These are phyloP conservation scores for Calonectria fujianensis DNA, from an alignment of 2,329 filamentous ascomycete genomes.

Conservation along the genomic window DNA sequence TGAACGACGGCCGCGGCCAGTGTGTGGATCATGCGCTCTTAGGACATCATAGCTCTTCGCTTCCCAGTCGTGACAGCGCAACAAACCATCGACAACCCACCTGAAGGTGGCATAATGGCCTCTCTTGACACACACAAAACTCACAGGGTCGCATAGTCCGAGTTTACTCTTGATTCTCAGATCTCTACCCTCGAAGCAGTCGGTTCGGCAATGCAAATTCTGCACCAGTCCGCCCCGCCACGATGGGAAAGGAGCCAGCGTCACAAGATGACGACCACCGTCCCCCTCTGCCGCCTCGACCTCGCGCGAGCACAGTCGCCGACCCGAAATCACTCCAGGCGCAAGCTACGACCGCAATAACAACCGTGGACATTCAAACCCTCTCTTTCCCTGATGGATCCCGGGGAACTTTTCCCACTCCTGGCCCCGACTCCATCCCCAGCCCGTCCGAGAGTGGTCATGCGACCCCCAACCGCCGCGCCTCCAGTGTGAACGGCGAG, in stretches of 20 bases:
- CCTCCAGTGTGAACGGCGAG: slow-evolving; percentile 65
- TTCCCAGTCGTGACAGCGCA: slow-evolving; percentile 27
- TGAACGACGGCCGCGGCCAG: slow-evolving; percentile 14
- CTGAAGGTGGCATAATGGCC: slow-evolving; percentile 59
- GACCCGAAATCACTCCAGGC: slow-evolving; percentile 70
- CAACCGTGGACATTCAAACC: slow-evolving; percentile 86
- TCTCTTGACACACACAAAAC: slow-evolving; percentile 27
- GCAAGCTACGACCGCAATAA: slow-evolving; percentile 89
- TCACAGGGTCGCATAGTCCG: slow-evolving; percentile 44
- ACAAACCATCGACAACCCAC: slow-evolving; percentile 44
- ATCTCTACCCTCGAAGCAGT: background rate
- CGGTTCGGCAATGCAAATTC: slow-evolving; percentile 56
- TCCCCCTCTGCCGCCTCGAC: slow-evolving; percentile 74
- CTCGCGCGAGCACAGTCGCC: slow-evolving; percentile 60
- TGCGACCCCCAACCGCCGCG: slow-evolving; percentile 60
- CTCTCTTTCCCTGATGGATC: slow-evolving; percentile 83
- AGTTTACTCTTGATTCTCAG: slow-evolving; percentile 18
- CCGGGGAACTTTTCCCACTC: slow-evolving; percentile 76
- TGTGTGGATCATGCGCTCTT: slow-evolving; percentile 31
- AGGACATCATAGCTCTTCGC: slow-evolving; percentile 41
- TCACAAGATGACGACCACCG: slow-evolving; percentile 66
- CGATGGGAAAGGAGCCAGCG: slow-evolving; percentile 56
- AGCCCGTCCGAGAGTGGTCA: slow-evolving; percentile 64
- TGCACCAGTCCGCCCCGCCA: slow-evolving; percentile 42
- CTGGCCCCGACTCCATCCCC: slow-evolving; percentile 59